Base-by-base conservation (phyloP, 2,329 filamentous ascomycete species). In the Exophiala sp. region DNA sequence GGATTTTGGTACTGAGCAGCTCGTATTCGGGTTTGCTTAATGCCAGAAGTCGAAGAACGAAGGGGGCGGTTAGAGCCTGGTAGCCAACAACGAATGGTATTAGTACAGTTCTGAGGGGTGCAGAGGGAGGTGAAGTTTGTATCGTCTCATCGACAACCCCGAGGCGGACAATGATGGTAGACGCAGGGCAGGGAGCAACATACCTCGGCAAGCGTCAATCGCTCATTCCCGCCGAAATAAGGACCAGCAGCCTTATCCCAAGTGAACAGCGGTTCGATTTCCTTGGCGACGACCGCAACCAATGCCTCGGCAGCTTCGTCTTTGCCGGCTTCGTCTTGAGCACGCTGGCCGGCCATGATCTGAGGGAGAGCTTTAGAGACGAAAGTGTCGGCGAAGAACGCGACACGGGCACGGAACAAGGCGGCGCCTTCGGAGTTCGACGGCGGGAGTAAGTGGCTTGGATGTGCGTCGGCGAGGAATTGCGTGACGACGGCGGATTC, bases 161-260 rank as follows among this genome's bases (percentile, higher is more conserved):
- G 21, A 24, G 14, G 5, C 18, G 14, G n/a, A 18, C 38, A 45
- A 43, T 46, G 14, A 14, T 47, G 16, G 38, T 11, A 54, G 14
- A 48, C 32, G 20, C 24, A 11, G 12, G 5, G 21, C 11, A 43
- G 24, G 48, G 4, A 5, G 47, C 24, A 29, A 66, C 72, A 54
- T 70, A 88, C 88, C 80, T 94, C 89, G 7, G 85, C 89, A 33
- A 91, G 71, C 0, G 88, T 91, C 36, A 91, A 66, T 65, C 74
- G 82, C 16, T 79, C 73, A 49, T 78, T 81, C 0, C 85, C 85
- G 2, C 81, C 82, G 66, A 87, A 87, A 68, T 83, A 88, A 0
- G 84, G 84, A 1, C 46, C 45, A 12, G 14, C 16, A n/a, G 29
- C 12, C 4, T 63, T 65, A 32, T 50, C 38, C 47, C 47, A 50